These are phyloP conservation scores for Yarrowia keelungensis DNA, from an alignment of 805 yeast genomes.

Conservation along the genomic window DNA sequence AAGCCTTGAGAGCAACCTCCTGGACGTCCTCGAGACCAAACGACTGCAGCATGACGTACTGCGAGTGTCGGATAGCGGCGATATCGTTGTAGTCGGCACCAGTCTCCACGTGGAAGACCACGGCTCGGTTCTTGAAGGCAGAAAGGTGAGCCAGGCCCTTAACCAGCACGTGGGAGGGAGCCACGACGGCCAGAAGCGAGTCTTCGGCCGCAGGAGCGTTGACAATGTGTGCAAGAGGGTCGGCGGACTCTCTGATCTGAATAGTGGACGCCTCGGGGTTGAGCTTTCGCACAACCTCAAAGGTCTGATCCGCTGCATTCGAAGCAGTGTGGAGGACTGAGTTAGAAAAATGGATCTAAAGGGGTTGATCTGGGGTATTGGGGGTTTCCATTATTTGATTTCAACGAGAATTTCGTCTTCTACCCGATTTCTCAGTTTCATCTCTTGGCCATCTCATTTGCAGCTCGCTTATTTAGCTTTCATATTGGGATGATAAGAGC, in stretches of 20 bases:
- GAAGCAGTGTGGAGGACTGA: conserved; percentile 37
- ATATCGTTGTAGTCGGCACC: conserved; percentile 68
- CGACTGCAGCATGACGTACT: conserved; percentile 71
- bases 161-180: conserved; percentile 58
- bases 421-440: no score
- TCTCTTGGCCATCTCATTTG: no score
- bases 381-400: not conserved
- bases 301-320: conserved; percentile 36
- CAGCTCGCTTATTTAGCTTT: conserved; percentile 17
- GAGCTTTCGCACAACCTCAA: conserved; percentile 33
- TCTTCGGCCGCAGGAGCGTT: conserved; percentile 23
- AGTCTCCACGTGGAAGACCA: conserved; percentile 70
- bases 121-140: conserved; percentile 52
- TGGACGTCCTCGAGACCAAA: conserved; percentile 61
- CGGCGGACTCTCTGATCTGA: conserved; percentile 36
- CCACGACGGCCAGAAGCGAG: conserved; percentile 53
- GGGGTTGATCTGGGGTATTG: not conserved
- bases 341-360: not conserved
- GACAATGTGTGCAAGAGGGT: conserved; percentile 37
- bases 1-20: conserved; percentile 64
- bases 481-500: not conserved
- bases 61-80: conserved; percentile 75
- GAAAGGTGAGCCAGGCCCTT: conserved; percentile 65
- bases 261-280: conserved; percentile 14
- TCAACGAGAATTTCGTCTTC: not conserved